Evolutionary conservation across 1,284 basidiomycete genomes (phyloP).

Genomic region (Cystobasidium slooffiae): DNA sequence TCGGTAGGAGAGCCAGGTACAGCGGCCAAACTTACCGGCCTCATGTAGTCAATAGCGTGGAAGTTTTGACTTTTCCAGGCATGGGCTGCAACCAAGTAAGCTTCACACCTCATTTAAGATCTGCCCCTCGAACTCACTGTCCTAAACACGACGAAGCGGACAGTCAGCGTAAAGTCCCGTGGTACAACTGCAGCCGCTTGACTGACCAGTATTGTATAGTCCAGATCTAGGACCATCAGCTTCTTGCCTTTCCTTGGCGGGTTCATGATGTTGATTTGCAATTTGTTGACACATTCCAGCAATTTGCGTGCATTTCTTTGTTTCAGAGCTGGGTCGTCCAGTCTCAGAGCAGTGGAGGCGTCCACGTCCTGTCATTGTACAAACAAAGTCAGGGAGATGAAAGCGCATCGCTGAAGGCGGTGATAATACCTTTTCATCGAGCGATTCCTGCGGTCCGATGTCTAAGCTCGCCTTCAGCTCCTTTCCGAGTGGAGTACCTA

Average conservation of each 20-base stretch:
- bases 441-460: conserved; percentile 77
- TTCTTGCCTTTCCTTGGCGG: conserved; percentile 69
- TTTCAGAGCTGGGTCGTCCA: conserved; percentile 24
- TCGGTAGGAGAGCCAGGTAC: neutral
- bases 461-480: conserved; percentile 67
- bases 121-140: conserved; percentile 70
- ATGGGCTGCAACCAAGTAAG: conserved; percentile 13
- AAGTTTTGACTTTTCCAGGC: conserved; percentile 42
- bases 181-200: conserved; percentile 37
- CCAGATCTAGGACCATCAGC: conserved; percentile 81
- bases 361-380: conserved; percentile 61
- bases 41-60: conserved; percentile 43
- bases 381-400: neutral
- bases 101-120: conserved; percentile 64
- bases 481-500: conserved; percentile 32
- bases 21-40: conserved; percentile 18
- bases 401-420: neutral
- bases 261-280: conserved; percentile 71
- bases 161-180: neutral
- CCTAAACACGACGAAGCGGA: conserved; percentile 61
- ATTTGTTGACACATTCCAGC: conserved; percentile 69
- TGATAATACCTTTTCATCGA: conserved; percentile 68
- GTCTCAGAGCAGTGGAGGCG: conserved; percentile 64
- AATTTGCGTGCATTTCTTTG: conserved; percentile 74
- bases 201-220: conserved; percentile 65